phyloP scores from a whole-genome alignment of 2,329 filamentous ascomycete species.

The Neonectria hederae region DNA sequence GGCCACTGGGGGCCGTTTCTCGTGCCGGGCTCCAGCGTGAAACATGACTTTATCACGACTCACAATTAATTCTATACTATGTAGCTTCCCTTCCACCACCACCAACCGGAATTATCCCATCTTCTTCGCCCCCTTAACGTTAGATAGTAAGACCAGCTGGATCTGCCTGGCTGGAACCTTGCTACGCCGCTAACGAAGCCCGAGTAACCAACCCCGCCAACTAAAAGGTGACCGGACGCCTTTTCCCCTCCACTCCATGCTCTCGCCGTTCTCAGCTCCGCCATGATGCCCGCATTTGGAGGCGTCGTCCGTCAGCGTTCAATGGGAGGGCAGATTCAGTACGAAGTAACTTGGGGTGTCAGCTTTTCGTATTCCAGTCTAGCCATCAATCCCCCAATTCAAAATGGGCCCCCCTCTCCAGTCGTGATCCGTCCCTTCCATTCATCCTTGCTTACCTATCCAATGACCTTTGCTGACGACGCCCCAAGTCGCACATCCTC shows the following conservation, averaged over 20 bases:
- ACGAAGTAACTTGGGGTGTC: not conserved
- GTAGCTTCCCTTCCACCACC: not conserved
- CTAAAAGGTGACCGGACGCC: constrained; percentile 9
- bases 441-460: not conserved
- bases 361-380: not conserved
- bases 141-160: no score
- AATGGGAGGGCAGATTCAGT: not conserved
- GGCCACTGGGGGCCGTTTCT: not conserved
- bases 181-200: constrained; percentile 11
- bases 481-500: not conserved
- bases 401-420: not conserved
- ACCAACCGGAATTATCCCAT: not conserved
- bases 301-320: not conserved
- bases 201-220: constrained; percentile 6
- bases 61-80: no score
- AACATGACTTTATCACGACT: not conserved
- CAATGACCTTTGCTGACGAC: not conserved
- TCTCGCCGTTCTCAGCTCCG: constrained; percentile 15
- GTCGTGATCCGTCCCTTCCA: not conserved
- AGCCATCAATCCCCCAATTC: not conserved
- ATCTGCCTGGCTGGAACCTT: constrained; percentile 7
- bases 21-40: no score
- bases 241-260: constrained; percentile 2
- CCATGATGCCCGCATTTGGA: not conserved
- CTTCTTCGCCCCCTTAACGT: not conserved